Evolutionary conservation across 1,139 yeast species (phyloP).

Genomic region (Candida pseudocylindracea): DNA sequence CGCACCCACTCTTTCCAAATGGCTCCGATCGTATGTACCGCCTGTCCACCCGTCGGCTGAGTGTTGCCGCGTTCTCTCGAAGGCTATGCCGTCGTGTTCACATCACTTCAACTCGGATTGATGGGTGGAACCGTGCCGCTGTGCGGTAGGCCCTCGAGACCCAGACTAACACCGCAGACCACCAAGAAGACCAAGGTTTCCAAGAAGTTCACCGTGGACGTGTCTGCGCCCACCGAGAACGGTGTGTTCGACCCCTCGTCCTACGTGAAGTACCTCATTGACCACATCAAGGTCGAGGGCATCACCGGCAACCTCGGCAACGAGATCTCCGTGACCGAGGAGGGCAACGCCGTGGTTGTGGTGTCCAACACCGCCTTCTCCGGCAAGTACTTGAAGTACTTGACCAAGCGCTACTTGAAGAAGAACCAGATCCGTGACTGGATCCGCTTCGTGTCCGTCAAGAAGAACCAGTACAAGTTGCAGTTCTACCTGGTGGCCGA

Average conservation of each 20-base stretch:
- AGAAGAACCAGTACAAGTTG: slow-evolving; percentile 93
- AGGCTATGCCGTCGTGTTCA: slow-evolving; percentile 31
- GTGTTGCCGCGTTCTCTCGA: too few species aligned
- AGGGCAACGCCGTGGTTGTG: slow-evolving; percentile 72
- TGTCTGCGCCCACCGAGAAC: slow-evolving; percentile 92
- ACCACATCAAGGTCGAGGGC: slow-evolving; percentile 98
- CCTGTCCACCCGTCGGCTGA: too few species aligned
- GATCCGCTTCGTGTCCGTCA: slow-evolving; percentile 97
- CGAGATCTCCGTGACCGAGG: slow-evolving; percentile 71
- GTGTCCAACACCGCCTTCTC: slow-evolving; percentile 91
- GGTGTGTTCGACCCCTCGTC: slow-evolving; percentile 97
- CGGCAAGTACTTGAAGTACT: slow-evolving; percentile 98
- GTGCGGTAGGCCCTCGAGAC: slow-evolving; percentile 28
- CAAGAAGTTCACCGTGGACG: slow-evolving; percentile 91
- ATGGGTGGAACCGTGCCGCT: slow-evolving; percentile 11
- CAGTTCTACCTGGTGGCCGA: slow-evolving; percentile 98
- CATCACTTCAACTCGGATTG: slow-evolving; percentile 5
- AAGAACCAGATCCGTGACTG: slow-evolving; percentile 99
- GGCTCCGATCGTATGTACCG: too few species aligned
- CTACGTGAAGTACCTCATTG: slow-evolving; percentile 93
- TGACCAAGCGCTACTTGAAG: slow-evolving; percentile 99
- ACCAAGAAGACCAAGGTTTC: slow-evolving; percentile 59
- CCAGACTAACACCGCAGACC: slow-evolving; percentile 31
- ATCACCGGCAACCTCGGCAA: slow-evolving; percentile 94
- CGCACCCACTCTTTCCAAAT: too few species aligned